Evolutionary conservation across 352 stramenopile genomes (phyloP), one percentile per base, ranked within the genome.

Genomic region (Phytophthora pseudosyringae): DNA sequence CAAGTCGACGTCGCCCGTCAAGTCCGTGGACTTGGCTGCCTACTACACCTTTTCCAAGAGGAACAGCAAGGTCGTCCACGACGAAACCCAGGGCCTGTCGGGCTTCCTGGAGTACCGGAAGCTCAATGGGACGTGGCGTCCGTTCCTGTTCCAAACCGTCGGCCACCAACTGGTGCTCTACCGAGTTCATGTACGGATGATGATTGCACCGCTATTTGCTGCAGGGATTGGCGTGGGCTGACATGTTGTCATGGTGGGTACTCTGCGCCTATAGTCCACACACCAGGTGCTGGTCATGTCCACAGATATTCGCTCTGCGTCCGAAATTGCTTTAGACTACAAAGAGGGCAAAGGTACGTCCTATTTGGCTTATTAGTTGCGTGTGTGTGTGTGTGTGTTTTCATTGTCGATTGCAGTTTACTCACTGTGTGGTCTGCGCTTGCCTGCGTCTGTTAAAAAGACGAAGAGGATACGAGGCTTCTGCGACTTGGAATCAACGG

Each of bases 71-170:
- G 32, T 83, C 29, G 43, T 73, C 4, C 66, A 71, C 7, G 81
- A 92, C 28, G 78, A 90, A 41, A 56, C 63, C 3, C 54, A 68
- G 18, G 69, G 64, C 29, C 36, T 77, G n/a, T 77, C 64, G 28
- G 84, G 84, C 0, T 93, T 93, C 26, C 67, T 93, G 8, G 84
- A 93, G 44, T 91, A 93, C 59, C 70, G 75, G 43, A 87, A 83
- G 52, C 69, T 90, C 21, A 86, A 93, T 38, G 83, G 83, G 31
- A 81, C 78, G 26, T 93, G 83, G 83, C 78, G 82, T 7, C 76
- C 81, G 35, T 91, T 93, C 59, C 75, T 93, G 26, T 93, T 93
- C 63, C 83, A 93, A 71, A 93, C 81, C 3, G 75, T 78, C 35
- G 84, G 78, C 33, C 85, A 76, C 35, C 81, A 89, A 60, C 67